Evolutionary conservation across 2,329 filamentous ascomycete species (phyloP), one percentile per base, ranked within the genome.

Genomic region (Colletotrichum limetticola): DNA sequence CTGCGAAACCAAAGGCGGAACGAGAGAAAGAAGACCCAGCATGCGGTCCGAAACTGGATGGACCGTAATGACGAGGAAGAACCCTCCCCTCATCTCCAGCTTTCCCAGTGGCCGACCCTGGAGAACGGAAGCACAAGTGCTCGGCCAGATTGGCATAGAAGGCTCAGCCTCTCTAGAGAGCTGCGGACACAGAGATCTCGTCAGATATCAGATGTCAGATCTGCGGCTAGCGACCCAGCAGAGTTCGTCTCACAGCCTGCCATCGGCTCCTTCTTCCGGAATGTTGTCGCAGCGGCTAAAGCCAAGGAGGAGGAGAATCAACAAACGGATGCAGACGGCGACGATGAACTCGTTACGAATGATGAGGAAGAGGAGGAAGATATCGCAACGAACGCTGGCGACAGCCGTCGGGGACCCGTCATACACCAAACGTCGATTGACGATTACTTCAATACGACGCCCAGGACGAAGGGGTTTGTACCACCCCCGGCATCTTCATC

Each of bases 1-100:
- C 83, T 92, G 66, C 87, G 89, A 22, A 91, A 88, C 1, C 88
- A 90, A 60, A 86, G 88, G 61, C 87, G 89, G 63, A 87, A 90
- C 32, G 92, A 94, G 76, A 89, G 91, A 74, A 89, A 90, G 49
- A 93, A 95, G 80, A 94, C 93, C 1, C 93, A 93, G 75, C 95
- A 92, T 72, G 94, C 94, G 0, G 95, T 98, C 64, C 92, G 93
- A 32, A 92, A 94, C 76, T 98, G 95, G 95, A 98, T 98, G 94
- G 94, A 95, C 57, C 89, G 89, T 75, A 87, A 91, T 71, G 89
- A 91, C 22, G 91, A 84, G 68, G 85, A 83, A 53, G 86, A 81
- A 35, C 82, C 81, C 72, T 85, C 84, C 2, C 81, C 85, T 24
- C 82, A 83, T 5, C 42, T 49, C 19, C 42, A 49, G 19, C 80